Base-by-base conservation (phyloP, 2,329 filamentous ascomycete species). In the Ascomycota sp. region DNA sequence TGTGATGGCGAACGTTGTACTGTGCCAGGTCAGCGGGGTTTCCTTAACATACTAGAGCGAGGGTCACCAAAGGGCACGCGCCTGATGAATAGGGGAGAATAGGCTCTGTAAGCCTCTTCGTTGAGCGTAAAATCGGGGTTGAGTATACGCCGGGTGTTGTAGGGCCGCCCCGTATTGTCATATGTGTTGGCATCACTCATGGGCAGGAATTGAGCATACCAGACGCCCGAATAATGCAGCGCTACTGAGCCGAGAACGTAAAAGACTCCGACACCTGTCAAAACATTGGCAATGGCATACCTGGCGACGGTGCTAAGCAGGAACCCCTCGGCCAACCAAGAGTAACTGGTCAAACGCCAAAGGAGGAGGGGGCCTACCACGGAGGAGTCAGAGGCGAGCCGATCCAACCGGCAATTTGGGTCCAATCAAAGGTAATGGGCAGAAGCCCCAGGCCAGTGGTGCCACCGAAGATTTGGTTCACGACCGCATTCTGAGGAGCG, bases 351-450 rank as follows among this genome's bases (percentile, higher is more conserved):
- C 16, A 5, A 21, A 21, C 16, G 16, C 16, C 16, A 21, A 21
- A 3, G 3, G 16, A 21, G 16, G 16, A 21, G 6, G 10, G 9
- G 10, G 47, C 60, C 37, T 47, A 68, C 66, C 73, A 81, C 6
- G 76, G 76, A 3, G 73, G 67, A 33, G 79, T 73, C 28, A 81
- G 52, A 13, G 75, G 76, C 8, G 71, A 76, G 25, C 68, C 67
- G 34, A 76, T 59, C 39, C 68, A 81, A 32, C 73, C 76, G 3
- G 72, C 63, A 34, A 80, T 64, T 43, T 79, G 72, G 6, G 72
- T 75, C 75, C 76, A 81, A 55, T 82, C 76, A 45, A 82, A 79
- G 0, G 75, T 80, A 26, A 82, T 68, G 1, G 76, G 76, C 6
- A 81, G 53, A 25, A 82, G 45, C 0, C 71, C 76, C 4, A 82